Evolutionary conservation across 768 basidiomycete genomes (phyloP).

Genomic region (Boletus tylopilopsis): DNA sequence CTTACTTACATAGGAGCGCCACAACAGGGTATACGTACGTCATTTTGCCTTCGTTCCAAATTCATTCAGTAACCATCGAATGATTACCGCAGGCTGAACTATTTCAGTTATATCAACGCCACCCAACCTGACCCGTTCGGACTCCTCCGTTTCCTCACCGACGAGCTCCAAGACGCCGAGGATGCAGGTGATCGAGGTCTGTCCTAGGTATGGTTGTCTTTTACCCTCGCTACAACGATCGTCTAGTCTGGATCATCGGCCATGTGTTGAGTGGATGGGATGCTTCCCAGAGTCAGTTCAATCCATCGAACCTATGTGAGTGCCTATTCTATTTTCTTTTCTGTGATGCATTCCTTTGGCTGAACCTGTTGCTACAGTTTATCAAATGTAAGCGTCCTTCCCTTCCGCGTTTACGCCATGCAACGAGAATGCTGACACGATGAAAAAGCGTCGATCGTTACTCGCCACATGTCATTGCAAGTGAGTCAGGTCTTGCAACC

Average conservation of each 20-base stretch:
- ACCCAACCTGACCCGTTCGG: conserved; percentile 44
- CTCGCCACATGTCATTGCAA: conserved; percentile 46
- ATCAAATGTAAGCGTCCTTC: conserved; percentile 42
- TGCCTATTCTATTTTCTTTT: neutral
- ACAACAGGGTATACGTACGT: conserved; percentile 34
- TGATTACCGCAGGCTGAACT: conserved; percentile 34
- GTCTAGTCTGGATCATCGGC: conserved; percentile 46
- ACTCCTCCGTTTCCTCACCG: conserved; percentile 47
- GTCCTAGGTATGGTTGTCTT: neutral
- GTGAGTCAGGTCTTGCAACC: conserved; percentile 23
- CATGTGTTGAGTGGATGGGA: conserved; percentile 50
- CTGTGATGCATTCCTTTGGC: neutral
- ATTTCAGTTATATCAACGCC: conserved; percentile 48
- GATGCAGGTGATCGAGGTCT: conserved; percentile 44
- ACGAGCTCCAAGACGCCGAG: conserved; percentile 51
- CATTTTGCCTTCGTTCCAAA: neutral
- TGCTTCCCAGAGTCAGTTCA: conserved; percentile 37
- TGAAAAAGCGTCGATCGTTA: conserved; percentile 39
- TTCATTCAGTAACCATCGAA: neutral
- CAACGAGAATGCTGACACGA: neutral
- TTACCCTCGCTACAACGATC: neutral
- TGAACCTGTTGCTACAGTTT: conserved; percentile 32
- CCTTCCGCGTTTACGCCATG: no score
- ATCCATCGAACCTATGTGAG: conserved; percentile 45
- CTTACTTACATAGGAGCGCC: no score